Evolutionary conservation across 345 rosid genomes (phyloP), one percentile per base, ranked within the genome.

Genomic region (Lagerstroemia speciosa): DNA sequence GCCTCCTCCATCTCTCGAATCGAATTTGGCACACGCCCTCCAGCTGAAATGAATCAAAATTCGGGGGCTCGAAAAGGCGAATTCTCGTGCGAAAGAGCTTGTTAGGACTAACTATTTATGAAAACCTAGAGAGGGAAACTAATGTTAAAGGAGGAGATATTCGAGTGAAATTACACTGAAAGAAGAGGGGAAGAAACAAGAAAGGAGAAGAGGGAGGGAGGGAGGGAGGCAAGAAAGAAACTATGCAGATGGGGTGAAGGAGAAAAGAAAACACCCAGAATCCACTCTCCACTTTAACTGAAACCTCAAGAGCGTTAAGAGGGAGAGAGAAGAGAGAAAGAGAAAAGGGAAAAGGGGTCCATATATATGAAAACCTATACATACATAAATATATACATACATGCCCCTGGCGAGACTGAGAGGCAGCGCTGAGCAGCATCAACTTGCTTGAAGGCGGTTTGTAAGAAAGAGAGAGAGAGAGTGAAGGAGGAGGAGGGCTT

Each of bases 281-380:
- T 75, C 75, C 77, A 71, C 83, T 83, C 79, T 72, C 79, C 63
- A 78, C 92, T 85, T 85, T 85, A 85, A 79, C 90, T 67, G 88
- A 84, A 80, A 83, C 76, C 73, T 46, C 57, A 37, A 65, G n/a
- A 68, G 65, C 72, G 71, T 69, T 58, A 71, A 41, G 46, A 38
- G 53, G 38, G 66, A 29, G 38, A 26, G 64, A 10, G 60, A 3
- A 50, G 26, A 29, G 17, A 24, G 37, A 6, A 43, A 48, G 43
- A 58, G 73, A 48, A 70, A 70, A 63, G 45, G 33, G 41, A 41
- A 41, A 41, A 14, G 46, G 58, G 60, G 30, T 40, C 34, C 40
- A 66, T 66, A 48, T 46, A 17, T 19, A 22, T 48, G 24, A 2
- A 48, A 20, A 46, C 45, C 11, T 46, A 46, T 6, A 8, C 22